Conservation (phyloP, 192 early-diverging fungal species). For the Gonapodya prolifera region DNA sequence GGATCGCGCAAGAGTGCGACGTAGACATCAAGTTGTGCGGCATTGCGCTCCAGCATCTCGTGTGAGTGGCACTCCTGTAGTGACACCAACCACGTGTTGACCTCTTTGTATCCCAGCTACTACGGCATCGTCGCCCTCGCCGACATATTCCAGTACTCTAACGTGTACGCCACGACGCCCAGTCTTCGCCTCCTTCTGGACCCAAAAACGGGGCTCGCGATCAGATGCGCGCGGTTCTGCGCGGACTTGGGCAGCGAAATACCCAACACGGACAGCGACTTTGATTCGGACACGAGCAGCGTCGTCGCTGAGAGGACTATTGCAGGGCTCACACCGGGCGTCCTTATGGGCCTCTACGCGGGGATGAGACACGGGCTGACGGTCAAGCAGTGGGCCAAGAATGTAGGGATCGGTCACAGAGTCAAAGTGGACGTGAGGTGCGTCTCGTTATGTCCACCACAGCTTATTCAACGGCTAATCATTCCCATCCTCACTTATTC, state of each 20-base stretch:
- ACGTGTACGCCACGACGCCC: conserved; percentile 64
- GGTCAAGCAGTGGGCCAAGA: conserved; percentile 77
- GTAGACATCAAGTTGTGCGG: conserved; percentile 62
- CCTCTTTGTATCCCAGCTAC: conserved; percentile 32
- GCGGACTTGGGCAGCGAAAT: background rate
- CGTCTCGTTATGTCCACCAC: background rate
- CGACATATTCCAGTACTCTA: conserved; percentile 93
- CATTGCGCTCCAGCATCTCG: conserved; percentile 73
- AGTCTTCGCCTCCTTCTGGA: conserved; percentile 49
- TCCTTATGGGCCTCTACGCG: conserved; percentile 64
- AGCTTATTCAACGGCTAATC: conserved; percentile 11
- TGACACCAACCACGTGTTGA: background rate
- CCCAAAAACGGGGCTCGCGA: background rate
- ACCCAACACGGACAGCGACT: background rate
- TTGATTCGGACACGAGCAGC: background rate
- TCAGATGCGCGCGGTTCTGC: background rate
- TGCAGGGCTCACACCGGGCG: conserved; percentile 20
- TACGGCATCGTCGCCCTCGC: conserved; percentile 83
- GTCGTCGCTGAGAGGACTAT: background rate
- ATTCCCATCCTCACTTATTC: background rate
- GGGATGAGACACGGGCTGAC: conserved; percentile 61
- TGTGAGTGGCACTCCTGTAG: conserved; percentile 57
- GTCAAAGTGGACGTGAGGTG: conserved; percentile 72
- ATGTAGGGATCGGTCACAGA: conserved; percentile 41
- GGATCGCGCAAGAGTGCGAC: conserved; percentile 67